phyloP scores from a whole-genome alignment of 2,329 filamentous ascomycete genomes.

The Cladosporium sphaerospermum region DNA sequence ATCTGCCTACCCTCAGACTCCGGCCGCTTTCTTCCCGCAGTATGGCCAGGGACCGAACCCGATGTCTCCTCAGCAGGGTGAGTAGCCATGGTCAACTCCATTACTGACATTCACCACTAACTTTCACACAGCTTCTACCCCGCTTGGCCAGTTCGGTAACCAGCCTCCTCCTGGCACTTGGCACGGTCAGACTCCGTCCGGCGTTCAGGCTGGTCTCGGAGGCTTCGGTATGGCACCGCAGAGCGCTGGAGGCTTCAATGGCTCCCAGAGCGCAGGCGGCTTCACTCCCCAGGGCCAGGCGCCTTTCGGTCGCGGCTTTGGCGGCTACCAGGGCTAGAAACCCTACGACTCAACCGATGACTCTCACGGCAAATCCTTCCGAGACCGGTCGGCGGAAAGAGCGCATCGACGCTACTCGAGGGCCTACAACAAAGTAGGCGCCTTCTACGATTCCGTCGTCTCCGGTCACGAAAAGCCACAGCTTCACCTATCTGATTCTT shows the following conservation, averaged over 20 bases:
- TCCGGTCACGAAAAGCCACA: no score
- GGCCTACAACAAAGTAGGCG: neutral
- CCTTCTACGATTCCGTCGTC: no score
- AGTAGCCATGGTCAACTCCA: neutral
- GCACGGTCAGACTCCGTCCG: constrained; percentile 33
- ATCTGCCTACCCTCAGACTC: constrained; percentile 54
- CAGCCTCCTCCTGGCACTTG: constrained; percentile 41
- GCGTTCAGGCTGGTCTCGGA: constrained; percentile 8
- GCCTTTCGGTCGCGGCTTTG: constrained; percentile 46
- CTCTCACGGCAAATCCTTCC: constrained; percentile 7
- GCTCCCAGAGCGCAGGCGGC: constrained; percentile 48
- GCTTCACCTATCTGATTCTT: no score
- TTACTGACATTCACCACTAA: neutral
- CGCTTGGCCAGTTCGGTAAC: constrained; percentile 56
- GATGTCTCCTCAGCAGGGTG: constrained; percentile 48
- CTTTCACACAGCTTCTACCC: constrained; percentile 39
- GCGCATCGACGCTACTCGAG: neutral
- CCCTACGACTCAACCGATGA: constrained; percentile 10
- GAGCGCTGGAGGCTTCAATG: constrained; percentile 79
- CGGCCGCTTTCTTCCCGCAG: constrained; percentile 75
- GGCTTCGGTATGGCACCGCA: constrained; percentile 34
- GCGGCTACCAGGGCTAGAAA: constrained; percentile 53
- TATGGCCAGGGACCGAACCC: constrained; percentile 65
- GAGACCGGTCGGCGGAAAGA: constrained; percentile 10
- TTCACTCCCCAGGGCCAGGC: constrained; percentile 38